Conservation (phyloP, 2,329 filamentous ascomycete species). For the Parafenestella ontariensis region DNA sequence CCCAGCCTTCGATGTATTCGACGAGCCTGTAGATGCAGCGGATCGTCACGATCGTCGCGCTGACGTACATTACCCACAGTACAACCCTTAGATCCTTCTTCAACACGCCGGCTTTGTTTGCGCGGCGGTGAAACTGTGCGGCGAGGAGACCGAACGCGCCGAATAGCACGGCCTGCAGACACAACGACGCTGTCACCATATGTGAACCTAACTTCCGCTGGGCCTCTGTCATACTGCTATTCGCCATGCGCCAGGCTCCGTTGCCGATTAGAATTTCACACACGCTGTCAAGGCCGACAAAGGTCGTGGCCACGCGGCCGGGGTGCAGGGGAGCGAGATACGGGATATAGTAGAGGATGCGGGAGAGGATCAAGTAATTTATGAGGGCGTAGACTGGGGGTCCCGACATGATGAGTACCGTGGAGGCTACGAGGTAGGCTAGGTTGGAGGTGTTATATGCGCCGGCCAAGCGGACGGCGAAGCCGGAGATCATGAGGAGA, state of each 20-base stretch:
- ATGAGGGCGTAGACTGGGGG: constrained; percentile 66
- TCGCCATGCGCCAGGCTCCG: constrained; percentile 57
- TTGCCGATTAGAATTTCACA: constrained; percentile 62
- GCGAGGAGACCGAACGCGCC: constrained; percentile 57
- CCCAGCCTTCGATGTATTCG: constrained; percentile 55
- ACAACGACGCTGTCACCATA: constrained; percentile 59
- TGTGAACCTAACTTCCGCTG: constrained; percentile 53
- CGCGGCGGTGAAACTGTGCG: constrained; percentile 55
- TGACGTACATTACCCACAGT: constrained; percentile 57
- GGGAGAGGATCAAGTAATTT: constrained; percentile 68
- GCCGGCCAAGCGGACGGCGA: constrained; percentile 61
- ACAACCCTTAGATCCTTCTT: constrained; percentile 53
- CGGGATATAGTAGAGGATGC: constrained; percentile 67
- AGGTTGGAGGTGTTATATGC: constrained; percentile 59
- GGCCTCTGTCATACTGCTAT: constrained; percentile 43
- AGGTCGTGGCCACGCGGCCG: constrained; percentile 65
- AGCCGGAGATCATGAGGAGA: constrained; percentile 63
- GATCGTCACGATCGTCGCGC: constrained; percentile 56
- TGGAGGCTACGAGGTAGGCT: constrained; percentile 50
- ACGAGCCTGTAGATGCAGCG: constrained; percentile 62
- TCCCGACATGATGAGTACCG: constrained; percentile 49
- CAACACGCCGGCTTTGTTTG: constrained; percentile 49
- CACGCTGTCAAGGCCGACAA: constrained; percentile 60
- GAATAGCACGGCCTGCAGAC: constrained; percentile 60
- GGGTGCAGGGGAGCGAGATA: constrained; percentile 66